A percentile compares a stretch with the other conserved stretches of the same genome.
Conservation (phyloP, 768 basidiomycete genomes). For the Tubosaeta sp. region DNA sequence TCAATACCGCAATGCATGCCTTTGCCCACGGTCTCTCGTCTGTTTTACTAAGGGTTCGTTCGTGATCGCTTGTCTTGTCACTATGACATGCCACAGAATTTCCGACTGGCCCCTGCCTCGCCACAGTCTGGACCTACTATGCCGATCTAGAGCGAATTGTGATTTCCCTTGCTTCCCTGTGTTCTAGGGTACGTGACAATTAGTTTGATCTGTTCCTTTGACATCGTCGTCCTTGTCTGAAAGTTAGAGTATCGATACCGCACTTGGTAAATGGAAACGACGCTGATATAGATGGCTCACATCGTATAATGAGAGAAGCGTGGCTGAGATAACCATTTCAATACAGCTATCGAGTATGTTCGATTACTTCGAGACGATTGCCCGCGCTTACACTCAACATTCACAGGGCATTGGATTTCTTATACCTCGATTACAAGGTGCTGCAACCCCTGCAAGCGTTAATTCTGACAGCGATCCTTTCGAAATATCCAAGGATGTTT, state of each 20-base stretch:
- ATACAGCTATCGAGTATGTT: conserved; percentile 23
- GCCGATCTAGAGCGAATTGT: conserved; percentile 46
- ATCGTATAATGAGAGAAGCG: conserved; percentile 46
- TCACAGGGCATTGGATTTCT: conserved; percentile 77
- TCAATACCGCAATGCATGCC: conserved; percentile 57
- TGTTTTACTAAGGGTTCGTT: conserved; percentile 45
- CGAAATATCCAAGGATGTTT: conserved; percentile 84
- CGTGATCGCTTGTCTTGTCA: conserved; percentile 43
- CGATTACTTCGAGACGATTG: neutral
- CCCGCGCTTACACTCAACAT: conserved; percentile 26
- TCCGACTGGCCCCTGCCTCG: conserved; percentile 26
- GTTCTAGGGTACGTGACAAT: conserved; percentile 47
- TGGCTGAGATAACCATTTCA: conserved; percentile 4
- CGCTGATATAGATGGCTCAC: conserved; percentile 31
- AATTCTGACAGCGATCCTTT: conserved; percentile 67
- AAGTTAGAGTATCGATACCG: conserved; percentile 25
- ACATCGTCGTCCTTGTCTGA: conserved; percentile 1
- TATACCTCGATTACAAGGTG: conserved; percentile 89
- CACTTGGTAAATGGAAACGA: conserved; percentile 34
- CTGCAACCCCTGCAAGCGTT: conserved; percentile 71
- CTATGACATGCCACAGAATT: conserved; percentile 28
- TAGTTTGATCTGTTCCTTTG: neutral
- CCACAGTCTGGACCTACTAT: conserved; percentile 49
- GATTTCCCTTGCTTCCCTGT: conserved; percentile 52
- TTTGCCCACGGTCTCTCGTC: conserved; percentile 63